phyloP scores from a whole-genome alignment of 805 yeast species.

The Debaryomyces hansenii region DNA sequence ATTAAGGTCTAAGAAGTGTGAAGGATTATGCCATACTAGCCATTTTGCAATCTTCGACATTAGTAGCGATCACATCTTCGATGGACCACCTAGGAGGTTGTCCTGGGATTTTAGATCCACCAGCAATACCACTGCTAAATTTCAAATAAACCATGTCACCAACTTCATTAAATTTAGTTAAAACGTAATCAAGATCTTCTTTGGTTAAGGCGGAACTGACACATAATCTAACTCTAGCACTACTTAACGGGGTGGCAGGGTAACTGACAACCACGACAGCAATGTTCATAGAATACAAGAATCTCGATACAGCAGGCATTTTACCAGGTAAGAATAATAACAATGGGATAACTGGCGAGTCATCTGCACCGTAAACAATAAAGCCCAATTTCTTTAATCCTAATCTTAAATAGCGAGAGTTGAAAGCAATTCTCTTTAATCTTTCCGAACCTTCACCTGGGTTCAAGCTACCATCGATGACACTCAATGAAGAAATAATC shows the following conservation, averaged over 20 bases:
- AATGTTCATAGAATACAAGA: constrained; percentile 73
- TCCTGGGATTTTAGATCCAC: constrained; percentile 59
- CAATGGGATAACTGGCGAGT: constrained; percentile 93
- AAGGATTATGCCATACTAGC: constrained; percentile 19
- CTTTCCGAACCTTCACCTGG: constrained; percentile 95
- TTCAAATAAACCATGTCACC: constrained; percentile 79
- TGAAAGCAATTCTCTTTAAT: constrained; percentile 90
- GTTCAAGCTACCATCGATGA: constrained; percentile 76
- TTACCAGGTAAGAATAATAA: constrained; percentile 87
- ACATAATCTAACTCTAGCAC: constrained; percentile 91
- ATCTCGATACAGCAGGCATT: constrained; percentile 89
- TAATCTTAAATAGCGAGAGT: constrained; percentile 86
- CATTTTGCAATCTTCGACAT: constrained; percentile 62
- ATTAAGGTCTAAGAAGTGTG: no score
- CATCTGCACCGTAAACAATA: constrained; percentile 92
- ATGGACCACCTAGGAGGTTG: constrained; percentile 72
- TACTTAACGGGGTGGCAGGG: constrained; percentile 93
- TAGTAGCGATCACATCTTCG: constrained; percentile 71
- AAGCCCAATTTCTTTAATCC: constrained; percentile 93
- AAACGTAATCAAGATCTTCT: constrained; percentile 83
- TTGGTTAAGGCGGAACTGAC: constrained; percentile 89
- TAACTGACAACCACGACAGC: constrained; percentile 97
- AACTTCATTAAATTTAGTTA: constrained; percentile 68
- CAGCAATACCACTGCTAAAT: constrained; percentile 74
- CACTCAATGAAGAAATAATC: constrained; percentile 73